Evolutionary conservation across 352 stramenopile species (phyloP), one percentile per base, ranked within the genome.

Genomic region (Phytophthora agathidicida): DNA sequence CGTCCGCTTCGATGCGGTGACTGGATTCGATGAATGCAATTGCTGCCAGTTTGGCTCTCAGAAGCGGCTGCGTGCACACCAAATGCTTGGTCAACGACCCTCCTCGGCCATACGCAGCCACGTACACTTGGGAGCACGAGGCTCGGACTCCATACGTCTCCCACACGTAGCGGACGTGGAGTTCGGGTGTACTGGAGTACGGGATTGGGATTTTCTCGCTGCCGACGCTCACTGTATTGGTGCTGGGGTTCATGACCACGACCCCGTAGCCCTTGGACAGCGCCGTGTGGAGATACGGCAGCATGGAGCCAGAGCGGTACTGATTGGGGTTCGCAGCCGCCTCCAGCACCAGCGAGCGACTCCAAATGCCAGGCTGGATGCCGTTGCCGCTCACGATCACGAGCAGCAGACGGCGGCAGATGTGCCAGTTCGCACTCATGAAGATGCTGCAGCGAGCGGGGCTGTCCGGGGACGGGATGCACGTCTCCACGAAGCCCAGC

Each of bases 321-420:
- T 94, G 85, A 58, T 89, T 82, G 7, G 80, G 76, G 24, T 77
- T 72, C 55, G 89, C 80, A 2, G 68, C 73, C 7, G 83, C 71
- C 39, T 94, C 85, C 31, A 94, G 71, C 46, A 94, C 85, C 19
- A 94, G 77, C 42, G 77, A 90, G 37, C 85, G 83, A 52, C 85
- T 94, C 85, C 85, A 94, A 27, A 94, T 94, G 45, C 85, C 85
- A 3, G 85, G 85, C 48, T 93, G 85, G 63, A 94, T 93, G 53
- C 85, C 85, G 51, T 93, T 93, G 43, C 85, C 85, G 54, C 81
- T 89, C 27, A 90, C 80, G 42, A 94, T 85, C 16, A 94, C 75
- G 44, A 94, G 60, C 27, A 94, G 61, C 20, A 94, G 56, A 32
- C 82, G 81, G 8, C 79, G 60, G 47, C 80, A 91, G 35, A 90